Evolutionary conservation across 192 early-diverging fungal genomes (phyloP), one percentile per base, ranked within the genome.

Genomic region (Rhizoclosmatium globosum): DNA sequence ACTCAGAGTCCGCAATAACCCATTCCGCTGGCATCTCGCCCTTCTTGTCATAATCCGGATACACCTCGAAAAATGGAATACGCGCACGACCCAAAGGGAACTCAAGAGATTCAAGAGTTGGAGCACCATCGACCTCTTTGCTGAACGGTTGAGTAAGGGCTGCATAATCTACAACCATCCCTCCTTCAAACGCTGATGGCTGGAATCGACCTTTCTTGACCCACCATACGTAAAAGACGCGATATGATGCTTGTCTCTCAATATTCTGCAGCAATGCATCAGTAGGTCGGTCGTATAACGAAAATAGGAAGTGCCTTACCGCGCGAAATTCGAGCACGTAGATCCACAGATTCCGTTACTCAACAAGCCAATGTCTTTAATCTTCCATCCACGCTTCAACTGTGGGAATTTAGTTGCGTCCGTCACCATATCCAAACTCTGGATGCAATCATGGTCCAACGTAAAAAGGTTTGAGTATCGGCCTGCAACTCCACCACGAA

Each of bases 341-440:
- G 46, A 50, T 4, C 71, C 71, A 53, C 71, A 72, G 19, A 72
- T 47, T 23, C 71, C 71, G 53, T 72, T 72, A 17, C 47, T 56
- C n/a, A 72, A 21, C 23, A 72, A 19, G 7, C 19, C 46, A 39
- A 72, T 57, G 19, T 47, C 47, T 21, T 44, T 48, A 48, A 39
- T 23, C 4, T 47, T 48, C 71, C 71, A 72, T 48, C 71, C 71
- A 4, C 53, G 4, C 71, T 47, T 17, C 47, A 72, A 31, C 23
- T 56, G 31, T 23, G 71, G 71, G 9, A 69, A 47, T 19, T 7
- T 13, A 0, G 7, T 48, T 21, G 19, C 31, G 23, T 69, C 23
- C 17, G 42, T 69, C 67, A 69, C 67, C 7, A 44, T 11, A 69
- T 69, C 42, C 31, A 47, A 38, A 64, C 11, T 39, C 21, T 39